Evolutionary conservation across 257 asterid genomes (phyloP), one percentile per base, ranked within the genome.

Genomic region (Paulownia fortunei): DNA sequence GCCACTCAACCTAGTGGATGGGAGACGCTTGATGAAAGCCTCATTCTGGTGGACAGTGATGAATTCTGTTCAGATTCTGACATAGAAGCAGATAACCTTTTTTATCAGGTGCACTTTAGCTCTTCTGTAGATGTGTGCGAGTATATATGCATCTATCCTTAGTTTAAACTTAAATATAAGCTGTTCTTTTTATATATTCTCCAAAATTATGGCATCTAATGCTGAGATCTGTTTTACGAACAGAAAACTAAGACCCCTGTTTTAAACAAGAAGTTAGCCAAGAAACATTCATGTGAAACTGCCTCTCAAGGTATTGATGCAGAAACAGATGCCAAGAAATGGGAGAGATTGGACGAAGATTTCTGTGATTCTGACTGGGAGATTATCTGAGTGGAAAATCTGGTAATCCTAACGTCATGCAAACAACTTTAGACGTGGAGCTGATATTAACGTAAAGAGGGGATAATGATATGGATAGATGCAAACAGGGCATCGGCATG

Each of bases 281-380:
- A 46, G 19, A 46, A 27, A 7, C 47, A 6, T 41, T 44, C 18
- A 39, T 15, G 34, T 1, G 15, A 62, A 44, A 49, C 32, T 36
- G 51, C 30, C 8, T 37, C 30, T 56, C 16, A 23, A 9, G 36
- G 13, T 56, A 5, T 18, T 72, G 68, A 56, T 55, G 77, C 51
- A 54, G 46, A 69, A 23, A 0, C 0, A 21, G 51, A 41, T n/a
- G 81, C 26, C 23, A 10, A 66, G 0, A 76, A 55, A 15, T 70
- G 71, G 64, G 34, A 78, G 66, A 62, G 46, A 78, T 46, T 21
- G 51, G 71, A 78, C 21, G 77, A 36, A 70, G 66, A 70, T 78
- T 8, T 47, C n/a, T 36, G 23, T 32, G 77, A 70, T 44, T 63
- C 37, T 23, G 77, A 78, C 4, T 79, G 78, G 82, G 78, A 71